Base-by-base conservation (phyloP, 2,329 filamentous ascomycete genomes). In the Colletotrichum filicis region DNA sequence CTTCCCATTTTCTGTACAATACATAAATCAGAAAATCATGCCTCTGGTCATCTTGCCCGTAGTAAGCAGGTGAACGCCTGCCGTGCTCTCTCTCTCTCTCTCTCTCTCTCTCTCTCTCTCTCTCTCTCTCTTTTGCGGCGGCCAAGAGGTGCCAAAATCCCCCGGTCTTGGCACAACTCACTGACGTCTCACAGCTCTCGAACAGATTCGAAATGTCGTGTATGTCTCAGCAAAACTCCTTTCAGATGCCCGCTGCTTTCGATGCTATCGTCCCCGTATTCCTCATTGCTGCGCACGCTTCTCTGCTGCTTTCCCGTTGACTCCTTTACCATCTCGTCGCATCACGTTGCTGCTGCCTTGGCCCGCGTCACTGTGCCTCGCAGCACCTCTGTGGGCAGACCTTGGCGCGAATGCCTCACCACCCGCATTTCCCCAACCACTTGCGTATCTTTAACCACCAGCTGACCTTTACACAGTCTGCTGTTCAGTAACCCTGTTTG, bases 401-500 rank as follows among this genome's bases (percentile, higher is more conserved):
- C 24, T 49, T 22, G 35, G 6, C 9, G 14, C 60, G 55, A 49
- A 64, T 60, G 62, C 64, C 28, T 68, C 56, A 57, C 53, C 53
- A 19, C 32, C 22, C 52, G 37, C 42, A 30, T 22, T 63, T 30
- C 49, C 26, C 28, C 75, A 68, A 42, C 57, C 66, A 30, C 67
- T 22, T 64, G 66, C 62, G 52, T 61, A 71, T 35, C 59, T 60
- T 66, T 14, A n/a, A 52, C 4, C 3, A 30, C 35, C 28, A 9
- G 61, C 42, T 62, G 37, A 64, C 59, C 8, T 55, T 14, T 14
- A 55, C 24, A 19, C 76, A 90, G 89, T 82, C 86, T 90, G 79
- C 84, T 91, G 74, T 89, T 91, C 80, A 91, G 87, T 82, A 90
- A 90, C 80, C 89, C 89, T 35, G 85, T 85, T 68, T 90, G 87